Percentiles rank a stretch among this genome's conserved stretches.
These are phyloP conservation scores for Naganishia sp. DNA, from an alignment of 1,284 basidiomycete genomes.

Conservation along the genomic window DNA sequence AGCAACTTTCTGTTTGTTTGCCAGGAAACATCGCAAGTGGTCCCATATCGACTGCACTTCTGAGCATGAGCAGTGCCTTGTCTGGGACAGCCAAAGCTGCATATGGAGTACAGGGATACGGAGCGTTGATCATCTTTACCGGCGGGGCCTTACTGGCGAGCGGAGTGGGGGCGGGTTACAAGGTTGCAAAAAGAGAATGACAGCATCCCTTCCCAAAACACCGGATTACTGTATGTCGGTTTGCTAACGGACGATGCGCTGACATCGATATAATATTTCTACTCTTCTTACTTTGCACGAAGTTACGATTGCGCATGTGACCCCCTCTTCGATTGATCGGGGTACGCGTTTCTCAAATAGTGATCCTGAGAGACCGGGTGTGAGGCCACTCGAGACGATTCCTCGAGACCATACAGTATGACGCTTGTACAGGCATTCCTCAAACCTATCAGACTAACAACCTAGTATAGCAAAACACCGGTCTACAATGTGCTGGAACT, in stretches of 20 bases:
- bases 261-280: too few species aligned
- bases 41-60: conserved; percentile 41
- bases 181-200: conserved; percentile 39
- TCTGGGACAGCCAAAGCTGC: conserved; percentile 36
- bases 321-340: too few species aligned
- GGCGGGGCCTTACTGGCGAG: conserved; percentile 37
- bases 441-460: not conserved
- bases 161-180: conserved; percentile 40
- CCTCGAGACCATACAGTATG: too few species aligned
- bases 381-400: too few species aligned
- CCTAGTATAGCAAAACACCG: conserved; percentile 10
- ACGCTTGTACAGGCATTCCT: not conserved
- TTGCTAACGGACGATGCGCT: too few species aligned
- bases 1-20: not conserved
- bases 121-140: conserved; percentile 42
- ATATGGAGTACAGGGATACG: conserved; percentile 40
- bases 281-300: too few species aligned
- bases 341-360: too few species aligned
- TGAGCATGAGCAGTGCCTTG: conserved; percentile 29
- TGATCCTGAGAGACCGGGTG: too few species aligned
- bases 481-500: conserved; percentile 6
- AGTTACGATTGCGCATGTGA: too few species aligned
- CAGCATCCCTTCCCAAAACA: not conserved
- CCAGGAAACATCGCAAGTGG: conserved; percentile 41
- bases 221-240: too few species aligned